A percentile compares a stretch with the other conserved stretches of the same genome.
Conservation (phyloP, 1,139 yeast species). For the Taiozyma sp. region DNA sequence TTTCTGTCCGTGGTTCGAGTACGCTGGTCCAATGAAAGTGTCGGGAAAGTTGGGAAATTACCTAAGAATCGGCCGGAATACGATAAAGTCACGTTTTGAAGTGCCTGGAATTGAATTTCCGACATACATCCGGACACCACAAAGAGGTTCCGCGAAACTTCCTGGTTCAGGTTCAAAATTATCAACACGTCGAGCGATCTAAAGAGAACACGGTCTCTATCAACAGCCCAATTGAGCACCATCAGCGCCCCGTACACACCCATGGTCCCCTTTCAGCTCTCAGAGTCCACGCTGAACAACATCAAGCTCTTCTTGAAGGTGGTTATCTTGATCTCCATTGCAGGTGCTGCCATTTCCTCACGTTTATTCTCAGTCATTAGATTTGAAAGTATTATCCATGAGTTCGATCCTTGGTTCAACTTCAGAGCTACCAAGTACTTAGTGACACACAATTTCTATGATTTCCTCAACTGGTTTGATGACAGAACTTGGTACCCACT, state of each 20-base stretch:
- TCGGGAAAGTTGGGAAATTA: neutral
- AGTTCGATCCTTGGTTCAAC: constrained; percentile 99
- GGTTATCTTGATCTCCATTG: constrained; percentile 62
- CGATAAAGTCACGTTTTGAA: neutral
- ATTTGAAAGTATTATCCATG: constrained; percentile 96
- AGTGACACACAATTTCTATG: constrained; percentile 77
- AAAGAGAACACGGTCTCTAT: neutral
- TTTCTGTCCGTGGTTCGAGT: neutral
- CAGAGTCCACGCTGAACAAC: constrained; percentile 17
- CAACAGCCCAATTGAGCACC: neutral
- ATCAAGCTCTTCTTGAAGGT: constrained; percentile 42
- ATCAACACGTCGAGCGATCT: neutral
- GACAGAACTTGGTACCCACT: constrained; percentile 99
- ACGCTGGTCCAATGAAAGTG: neutral
- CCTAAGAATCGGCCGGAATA: neutral
- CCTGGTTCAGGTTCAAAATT: neutral
- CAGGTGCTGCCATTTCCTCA: constrained; percentile 88
- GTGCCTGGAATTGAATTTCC: neutral
- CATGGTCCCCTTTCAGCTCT: constrained; percentile 11
- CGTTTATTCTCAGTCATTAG: constrained; percentile 78
- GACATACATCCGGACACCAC: neutral
- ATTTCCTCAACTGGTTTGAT: constrained; percentile 96
- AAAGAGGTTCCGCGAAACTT: neutral
- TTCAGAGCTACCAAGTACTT: constrained; percentile 91
- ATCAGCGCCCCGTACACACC: neutral